Base-by-base conservation (phyloP, 768 basidiomycete species). In the Suillus variegatus region DNA sequence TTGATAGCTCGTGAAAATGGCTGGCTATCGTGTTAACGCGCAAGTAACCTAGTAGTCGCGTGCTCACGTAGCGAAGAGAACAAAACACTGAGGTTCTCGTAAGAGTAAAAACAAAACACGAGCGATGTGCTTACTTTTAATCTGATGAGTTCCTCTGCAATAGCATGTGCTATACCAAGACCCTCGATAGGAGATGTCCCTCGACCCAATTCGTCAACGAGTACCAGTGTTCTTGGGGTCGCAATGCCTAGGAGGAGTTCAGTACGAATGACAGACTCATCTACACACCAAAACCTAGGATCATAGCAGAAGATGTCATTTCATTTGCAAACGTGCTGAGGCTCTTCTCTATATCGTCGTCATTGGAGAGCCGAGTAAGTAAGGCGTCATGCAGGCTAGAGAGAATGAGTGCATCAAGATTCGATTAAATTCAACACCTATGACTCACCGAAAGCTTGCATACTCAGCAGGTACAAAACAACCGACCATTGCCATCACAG, bases 261-360 rank as follows among this genome's bases (percentile, higher is more conserved):
- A 44, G 36, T 46, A 62, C 67, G 38, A 51, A 12, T 49, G 36
- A 57, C 28, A 35, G 51, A 40, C 28, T 51, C 14, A 18, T 9
- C 22, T 32, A 4, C 20, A 5, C 22, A 44, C 8, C 52, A 75
- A 62, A 65, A 88, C 94, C 91, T 55, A 97, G 79, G 62, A 98
- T 95, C 92, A 95, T 95, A 1, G 94, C 92, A 32, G 89, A 89
- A 3, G 92, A 88, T 1, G 91, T 87, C 94, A 99, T 98, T 78
- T 99, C 97, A 68, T 87, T 90, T 1, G 95, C 94, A 77, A 99
- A 99, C 0, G 97, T 98, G 69, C 95, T 97, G 32, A 99, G 76
- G 52, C 85, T 92, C 72, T 88, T 91, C 76, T 97, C 94, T 73
- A 95, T 84, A 69, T 94, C 90, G 71, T 98, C 95, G 68, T 99